Conservation (phyloP, 805 yeast genomes). For the Metschnikowia hibisci region DNA sequence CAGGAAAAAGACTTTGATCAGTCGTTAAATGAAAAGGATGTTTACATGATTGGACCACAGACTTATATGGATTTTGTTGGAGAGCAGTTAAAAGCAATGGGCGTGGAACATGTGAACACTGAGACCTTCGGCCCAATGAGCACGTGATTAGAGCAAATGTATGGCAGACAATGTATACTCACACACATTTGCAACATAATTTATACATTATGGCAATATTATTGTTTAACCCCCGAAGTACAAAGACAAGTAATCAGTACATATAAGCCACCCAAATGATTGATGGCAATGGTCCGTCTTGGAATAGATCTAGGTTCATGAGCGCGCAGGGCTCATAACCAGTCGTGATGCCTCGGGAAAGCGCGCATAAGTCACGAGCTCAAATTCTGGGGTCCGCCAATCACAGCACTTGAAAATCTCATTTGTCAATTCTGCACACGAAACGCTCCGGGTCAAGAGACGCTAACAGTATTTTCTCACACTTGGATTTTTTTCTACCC, state of each 20-base stretch:
- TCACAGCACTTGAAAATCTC: conserved; percentile 10
- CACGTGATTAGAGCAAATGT: background rate
- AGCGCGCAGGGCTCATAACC: background rate
- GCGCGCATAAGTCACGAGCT: conserved; percentile 6
- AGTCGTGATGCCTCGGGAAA: background rate
- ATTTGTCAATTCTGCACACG: conserved; percentile 18
- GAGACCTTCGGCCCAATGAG: conserved; percentile 35
- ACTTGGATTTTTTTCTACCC: background rate
- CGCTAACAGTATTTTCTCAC: conserved; percentile 4
- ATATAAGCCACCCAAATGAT: too few relatives aligned
- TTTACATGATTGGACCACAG: conserved; percentile 35
- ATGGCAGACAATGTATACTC: background rate
- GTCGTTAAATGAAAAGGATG: conserved; percentile 16
- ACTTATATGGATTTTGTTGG: conserved; percentile 28
- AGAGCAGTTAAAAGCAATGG: conserved; percentile 18
- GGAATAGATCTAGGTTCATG: background rate
- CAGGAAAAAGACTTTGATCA: conserved; percentile 24
- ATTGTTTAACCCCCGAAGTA: background rate
- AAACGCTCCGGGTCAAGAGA: conserved; percentile 8
- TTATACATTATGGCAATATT: background rate
- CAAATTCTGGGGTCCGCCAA: conserved; percentile 20
- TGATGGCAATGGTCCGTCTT: too few relatives aligned
- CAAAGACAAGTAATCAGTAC: too few relatives aligned
- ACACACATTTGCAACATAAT: background rate
- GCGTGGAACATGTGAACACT: conserved; percentile 17